A percentile compares a stretch with the other conserved stretches of the same genome.
These are phyloP conservation scores for Mycena capillaripes DNA, from an alignment of 768 basidiomycete species.

Conservation along the genomic window DNA sequence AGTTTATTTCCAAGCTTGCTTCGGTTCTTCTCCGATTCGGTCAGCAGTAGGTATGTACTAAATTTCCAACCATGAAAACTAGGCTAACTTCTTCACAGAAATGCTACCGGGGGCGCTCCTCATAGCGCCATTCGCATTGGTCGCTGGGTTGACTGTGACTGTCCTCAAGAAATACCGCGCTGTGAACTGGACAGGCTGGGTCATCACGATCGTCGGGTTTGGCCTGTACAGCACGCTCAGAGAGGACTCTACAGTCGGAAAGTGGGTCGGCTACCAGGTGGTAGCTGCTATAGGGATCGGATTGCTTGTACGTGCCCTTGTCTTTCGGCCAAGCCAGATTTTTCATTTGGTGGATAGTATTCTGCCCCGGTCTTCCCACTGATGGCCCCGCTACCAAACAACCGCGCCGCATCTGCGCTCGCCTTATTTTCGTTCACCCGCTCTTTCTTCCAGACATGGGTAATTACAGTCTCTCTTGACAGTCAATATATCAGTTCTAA, in stretches of 20 bases:
- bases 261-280: conserved; percentile 48
- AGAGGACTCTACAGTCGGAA: conserved; percentile 34
- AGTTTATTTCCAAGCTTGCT: conserved; percentile 62
- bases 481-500: too few species aligned
- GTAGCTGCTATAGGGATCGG: conserved; percentile 28
- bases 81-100: conserved; percentile 25
- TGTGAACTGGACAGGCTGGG: conserved; percentile 53
- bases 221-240: conserved; percentile 48
- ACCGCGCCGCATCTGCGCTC: conserved; percentile 53
- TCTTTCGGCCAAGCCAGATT: neutral
- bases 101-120: conserved; percentile 49
- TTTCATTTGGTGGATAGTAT: conserved; percentile 14
- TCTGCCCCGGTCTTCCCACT: conserved; percentile 50
- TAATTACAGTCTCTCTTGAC: conserved; percentile 37
- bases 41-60: conserved; percentile 45
- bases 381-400: conserved; percentile 51
- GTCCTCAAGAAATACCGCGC: conserved; percentile 50
- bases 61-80: neutral
- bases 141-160: conserved; percentile 49
- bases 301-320: conserved; percentile 9
- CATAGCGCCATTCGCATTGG: conserved; percentile 55
- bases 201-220: conserved; percentile 50
- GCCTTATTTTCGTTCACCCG: conserved; percentile 50
- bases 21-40: conserved; percentile 50
- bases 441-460: conserved; percentile 44